phyloP scores from a whole-genome alignment of 1,284 basidiomycete genomes.

The Erythrobasidium hasegawianum region DNA sequence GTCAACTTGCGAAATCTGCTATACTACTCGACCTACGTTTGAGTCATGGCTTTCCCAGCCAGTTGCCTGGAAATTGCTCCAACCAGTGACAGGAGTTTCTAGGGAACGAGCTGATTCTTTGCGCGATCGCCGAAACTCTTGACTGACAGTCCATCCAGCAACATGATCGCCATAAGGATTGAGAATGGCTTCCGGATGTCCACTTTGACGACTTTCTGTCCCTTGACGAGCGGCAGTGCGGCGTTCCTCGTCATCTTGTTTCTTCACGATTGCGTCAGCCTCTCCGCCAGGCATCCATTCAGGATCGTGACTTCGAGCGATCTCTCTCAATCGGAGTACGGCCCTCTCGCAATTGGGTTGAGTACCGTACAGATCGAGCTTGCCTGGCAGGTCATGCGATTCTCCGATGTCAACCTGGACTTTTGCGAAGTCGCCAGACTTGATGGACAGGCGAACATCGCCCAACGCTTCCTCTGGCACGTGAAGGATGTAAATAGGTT shows the following conservation, averaged over 20 bases:
- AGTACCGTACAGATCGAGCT: conserved; percentile 4
- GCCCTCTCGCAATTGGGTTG: neutral
- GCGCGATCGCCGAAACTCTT: too few relatives aligned
- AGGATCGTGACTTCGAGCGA: neutral
- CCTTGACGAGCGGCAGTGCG: neutral
- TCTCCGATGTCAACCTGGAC: neutral
- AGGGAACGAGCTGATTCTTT: too few relatives aligned
- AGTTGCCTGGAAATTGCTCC: too few relatives aligned
- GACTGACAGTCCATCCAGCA: too few relatives aligned
- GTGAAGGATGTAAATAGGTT: neutral
- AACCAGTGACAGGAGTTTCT: too few relatives aligned
- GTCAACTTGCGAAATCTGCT: too few relatives aligned
- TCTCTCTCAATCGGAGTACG: neutral
- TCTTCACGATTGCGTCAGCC: neutral
- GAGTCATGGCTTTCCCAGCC: too few relatives aligned
- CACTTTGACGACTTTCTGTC: too few relatives aligned
- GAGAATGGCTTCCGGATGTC: too few relatives aligned
- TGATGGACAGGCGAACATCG: neutral
- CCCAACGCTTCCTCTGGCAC: neutral
- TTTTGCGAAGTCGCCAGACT: neutral
- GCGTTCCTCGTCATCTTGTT: neutral
- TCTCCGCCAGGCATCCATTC: conserved; percentile 7
- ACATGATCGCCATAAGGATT: too few relatives aligned
- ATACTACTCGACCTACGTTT: too few relatives aligned
- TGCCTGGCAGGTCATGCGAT: neutral